Percentiles rank a stretch among this genome's conserved stretches.
These are phyloP conservation scores for Rosa hybrid DNA, from an alignment of 331 rosid genomes.

Conservation along the genomic window DNA sequence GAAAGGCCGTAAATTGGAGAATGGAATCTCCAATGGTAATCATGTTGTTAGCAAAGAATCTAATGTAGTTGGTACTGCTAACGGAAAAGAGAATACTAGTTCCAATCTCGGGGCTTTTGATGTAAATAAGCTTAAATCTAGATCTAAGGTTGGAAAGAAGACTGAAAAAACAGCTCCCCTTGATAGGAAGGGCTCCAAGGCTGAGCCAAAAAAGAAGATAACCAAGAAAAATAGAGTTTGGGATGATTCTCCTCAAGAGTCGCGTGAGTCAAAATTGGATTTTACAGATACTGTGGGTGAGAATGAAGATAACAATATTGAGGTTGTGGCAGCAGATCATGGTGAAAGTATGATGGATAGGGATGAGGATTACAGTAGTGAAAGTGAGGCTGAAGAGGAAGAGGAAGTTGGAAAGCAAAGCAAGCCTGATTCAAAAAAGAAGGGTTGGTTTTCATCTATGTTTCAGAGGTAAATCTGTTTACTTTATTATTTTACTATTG, in stretches of 20 bases:
- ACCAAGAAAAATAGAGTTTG: conserved; percentile 93
- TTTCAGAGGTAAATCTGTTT: conserved; percentile 71
- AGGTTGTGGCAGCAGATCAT: conserved; percentile 72
- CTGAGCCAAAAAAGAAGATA: conserved; percentile 64
- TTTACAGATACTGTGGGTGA: conserved; percentile 71
- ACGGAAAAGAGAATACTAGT: conserved; percentile 70
- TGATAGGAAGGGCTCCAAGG: conserved; percentile 67
- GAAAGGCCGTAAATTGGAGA: conserved; percentile 59
- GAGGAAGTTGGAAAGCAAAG: conserved; percentile 55
- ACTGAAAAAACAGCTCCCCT: conserved; percentile 52
- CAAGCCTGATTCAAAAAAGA: conserved; percentile 83
- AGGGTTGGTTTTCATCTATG: conserved; percentile 99
- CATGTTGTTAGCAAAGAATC: conserved; percentile 47
- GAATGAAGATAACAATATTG: conserved; percentile 53
- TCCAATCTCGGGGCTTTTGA: conserved; percentile 86
- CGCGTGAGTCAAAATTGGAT: conserved; percentile 63
- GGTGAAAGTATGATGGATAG: conserved; percentile 99
- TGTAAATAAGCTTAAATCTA: conserved; percentile 95
- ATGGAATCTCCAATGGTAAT: conserved; percentile 60
- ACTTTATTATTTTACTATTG: background rate
- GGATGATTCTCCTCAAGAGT: conserved; percentile 54
- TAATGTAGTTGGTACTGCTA: conserved; percentile 48
- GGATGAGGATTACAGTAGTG: conserved; percentile 89
- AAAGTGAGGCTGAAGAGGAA: conserved; percentile 74
- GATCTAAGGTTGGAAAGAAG: conserved; percentile 75